Percentiles rank a stretch among this genome's conserved stretches.
Conservation (phyloP, 2,329 filamentous ascomycete genomes). For the Berkeleyomyces rouxiae region DNA sequence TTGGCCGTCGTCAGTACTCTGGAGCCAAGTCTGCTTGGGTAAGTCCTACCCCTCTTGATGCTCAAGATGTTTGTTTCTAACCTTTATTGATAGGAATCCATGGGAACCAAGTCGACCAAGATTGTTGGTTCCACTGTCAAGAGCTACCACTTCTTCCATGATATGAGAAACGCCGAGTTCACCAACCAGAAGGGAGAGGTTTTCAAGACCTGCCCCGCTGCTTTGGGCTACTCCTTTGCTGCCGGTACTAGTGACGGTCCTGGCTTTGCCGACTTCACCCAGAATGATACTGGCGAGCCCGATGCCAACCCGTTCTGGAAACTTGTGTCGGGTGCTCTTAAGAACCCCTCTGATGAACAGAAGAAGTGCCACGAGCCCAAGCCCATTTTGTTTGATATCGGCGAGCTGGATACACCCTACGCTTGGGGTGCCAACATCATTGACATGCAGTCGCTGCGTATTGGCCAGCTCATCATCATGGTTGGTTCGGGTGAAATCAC, state of each 20-base stretch:
- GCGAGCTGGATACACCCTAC: conserved; percentile 58
- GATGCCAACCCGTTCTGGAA: conserved; percentile 62
- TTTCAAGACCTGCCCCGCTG: conserved; percentile 65
- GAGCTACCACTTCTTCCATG: conserved; percentile 64
- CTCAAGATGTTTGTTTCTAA: background rate
- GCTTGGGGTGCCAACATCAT: conserved; percentile 79
- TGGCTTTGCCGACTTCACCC: conserved; percentile 77
- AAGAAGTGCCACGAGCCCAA: conserved; percentile 63
- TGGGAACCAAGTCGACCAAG: conserved; percentile 29
- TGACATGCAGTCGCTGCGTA: conserved; percentile 67
- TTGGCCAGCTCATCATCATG: conserved; percentile 71
- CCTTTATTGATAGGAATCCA: conserved; percentile 29
- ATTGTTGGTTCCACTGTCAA: conserved; percentile 50
- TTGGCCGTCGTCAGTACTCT: conserved; percentile 49
- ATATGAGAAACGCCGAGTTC: conserved; percentile 62
- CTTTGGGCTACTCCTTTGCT: conserved; percentile 76
- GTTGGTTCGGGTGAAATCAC: conserved; percentile 77
- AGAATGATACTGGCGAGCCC: conserved; percentile 56
- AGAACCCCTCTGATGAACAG: conserved; percentile 52
- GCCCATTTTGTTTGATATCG: conserved; percentile 72
- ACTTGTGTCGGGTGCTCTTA: conserved; percentile 52
- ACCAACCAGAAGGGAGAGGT: conserved; percentile 51
- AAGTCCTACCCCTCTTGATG: background rate
- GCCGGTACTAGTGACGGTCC: conserved; percentile 82
- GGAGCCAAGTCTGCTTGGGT: conserved; percentile 30